These are phyloP conservation scores for Cerrena zonata DNA, from an alignment of 1,284 basidiomycete genomes.

Conservation along the genomic window DNA sequence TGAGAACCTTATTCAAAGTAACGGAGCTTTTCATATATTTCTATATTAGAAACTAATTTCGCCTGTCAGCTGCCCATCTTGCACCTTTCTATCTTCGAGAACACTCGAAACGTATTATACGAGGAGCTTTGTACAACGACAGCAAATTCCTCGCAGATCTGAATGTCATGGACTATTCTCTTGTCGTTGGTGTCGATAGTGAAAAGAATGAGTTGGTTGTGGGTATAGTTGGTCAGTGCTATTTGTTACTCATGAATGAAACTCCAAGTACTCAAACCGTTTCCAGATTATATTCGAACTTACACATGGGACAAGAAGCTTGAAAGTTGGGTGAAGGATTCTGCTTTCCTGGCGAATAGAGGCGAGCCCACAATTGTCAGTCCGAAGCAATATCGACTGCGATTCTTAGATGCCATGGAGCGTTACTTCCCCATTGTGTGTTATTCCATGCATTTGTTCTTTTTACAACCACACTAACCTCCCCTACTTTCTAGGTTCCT, in stretches of 20 bases:
- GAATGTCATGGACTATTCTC: constrained; percentile 98
- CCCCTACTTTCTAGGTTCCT: constrained; percentile 55
- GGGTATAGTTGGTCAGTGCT: constrained; percentile 91
- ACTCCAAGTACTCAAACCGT: constrained; percentile 5
- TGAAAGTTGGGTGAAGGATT: constrained; percentile 96
- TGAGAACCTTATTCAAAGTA: constrained; percentile 85
- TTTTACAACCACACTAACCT: constrained; percentile 9
- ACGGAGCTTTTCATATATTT: neutral
- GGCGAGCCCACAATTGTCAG: constrained; percentile 92
- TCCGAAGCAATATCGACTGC: constrained; percentile 76
- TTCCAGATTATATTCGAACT: constrained; percentile 82
- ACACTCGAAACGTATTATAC: constrained; percentile 88
- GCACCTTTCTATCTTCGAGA: constrained; percentile 92
- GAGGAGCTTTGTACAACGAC: constrained; percentile 89
- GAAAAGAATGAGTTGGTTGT: constrained; percentile 81
- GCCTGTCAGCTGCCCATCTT: constrained; percentile 51
- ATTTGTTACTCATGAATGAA: too few species aligned
- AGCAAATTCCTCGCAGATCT: constrained; percentile 90
- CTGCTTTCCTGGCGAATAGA: constrained; percentile 74
- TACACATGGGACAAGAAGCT: constrained; percentile 98
- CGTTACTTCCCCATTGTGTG: constrained; percentile 81
- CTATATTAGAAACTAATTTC: constrained; percentile 9
- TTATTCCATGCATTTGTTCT: constrained; percentile 2
- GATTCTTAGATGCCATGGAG: constrained; percentile 90
- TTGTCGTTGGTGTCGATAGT: constrained; percentile 90